These are phyloP conservation scores for Suillus paluster DNA, from an alignment of 768 basidiomycete genomes.

Conservation along the genomic window DNA sequence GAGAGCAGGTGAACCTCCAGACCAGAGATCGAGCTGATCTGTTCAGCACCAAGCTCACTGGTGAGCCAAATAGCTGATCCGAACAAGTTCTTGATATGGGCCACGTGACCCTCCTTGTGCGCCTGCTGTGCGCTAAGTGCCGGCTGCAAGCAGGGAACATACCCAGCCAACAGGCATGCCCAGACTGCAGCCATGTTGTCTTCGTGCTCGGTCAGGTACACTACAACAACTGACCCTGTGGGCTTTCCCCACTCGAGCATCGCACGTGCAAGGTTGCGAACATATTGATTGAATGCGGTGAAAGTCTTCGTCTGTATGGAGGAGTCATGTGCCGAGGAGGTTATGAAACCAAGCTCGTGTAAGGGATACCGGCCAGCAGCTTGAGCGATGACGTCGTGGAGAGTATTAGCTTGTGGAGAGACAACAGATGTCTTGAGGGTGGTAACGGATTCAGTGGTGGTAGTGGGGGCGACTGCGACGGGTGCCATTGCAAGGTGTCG, in stretches of 20 bases:
- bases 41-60: conserved; percentile 29
- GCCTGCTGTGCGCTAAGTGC: conserved; percentile 37
- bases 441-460: conserved; percentile 14
- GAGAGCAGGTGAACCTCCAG: conserved; percentile 31
- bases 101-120: conserved; percentile 33
- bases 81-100: conserved; percentile 34
- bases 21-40: conserved; percentile 25
- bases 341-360: conserved; percentile 31
- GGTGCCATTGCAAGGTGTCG: conserved; percentile 16
- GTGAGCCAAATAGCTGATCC: conserved; percentile 37
- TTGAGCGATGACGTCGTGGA: conserved; percentile 26
- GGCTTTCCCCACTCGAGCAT: conserved; percentile 29
- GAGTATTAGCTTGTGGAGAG: conserved; percentile 16
- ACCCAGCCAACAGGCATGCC: conserved; percentile 36
- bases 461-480: conserved; percentile 15
- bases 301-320: conserved; percentile 32
- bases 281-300: conserved; percentile 19
- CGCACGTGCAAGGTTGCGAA: conserved; percentile 25
- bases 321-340: conserved; percentile 34
- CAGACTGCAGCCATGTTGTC: conserved; percentile 39
- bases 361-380: conserved; percentile 26
- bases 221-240: conserved; percentile 27
- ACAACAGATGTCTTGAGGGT: conserved; percentile 1
- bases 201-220: conserved; percentile 38
- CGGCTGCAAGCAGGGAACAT: conserved; percentile 36